These are phyloP conservation scores for Lanmaoa rubissima DNA, from an alignment of 768 basidiomycete genomes.

Conservation along the genomic window DNA sequence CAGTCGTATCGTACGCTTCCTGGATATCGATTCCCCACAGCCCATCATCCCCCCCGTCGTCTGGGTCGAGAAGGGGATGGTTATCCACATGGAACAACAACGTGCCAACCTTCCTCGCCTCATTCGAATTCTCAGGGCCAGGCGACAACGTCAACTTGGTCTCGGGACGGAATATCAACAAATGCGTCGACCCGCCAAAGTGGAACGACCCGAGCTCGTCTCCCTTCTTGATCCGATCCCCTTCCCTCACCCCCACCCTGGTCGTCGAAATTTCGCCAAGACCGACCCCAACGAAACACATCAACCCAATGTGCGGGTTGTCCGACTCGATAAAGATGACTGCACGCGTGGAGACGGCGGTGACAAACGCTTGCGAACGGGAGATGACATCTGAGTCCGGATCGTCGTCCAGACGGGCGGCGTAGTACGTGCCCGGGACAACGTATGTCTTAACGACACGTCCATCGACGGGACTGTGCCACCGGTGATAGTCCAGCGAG, in stretches of 20 bases:
- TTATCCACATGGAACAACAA: slow-evolving; percentile 21
- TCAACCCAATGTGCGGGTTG: slow-evolving; percentile 51
- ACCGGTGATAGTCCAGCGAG: slow-evolving; percentile 29
- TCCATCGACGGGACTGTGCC: slow-evolving; percentile 58
- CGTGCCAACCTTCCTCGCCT: slow-evolving; percentile 15
- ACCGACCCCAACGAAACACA: slow-evolving; percentile 60
- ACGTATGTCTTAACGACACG: slow-evolving; percentile 38
- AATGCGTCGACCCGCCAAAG: slow-evolving; percentile 57
- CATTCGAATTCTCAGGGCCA: background rate
- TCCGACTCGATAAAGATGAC: slow-evolving; percentile 60
- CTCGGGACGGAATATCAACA: slow-evolving; percentile 43
- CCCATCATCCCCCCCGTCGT: too few relatives aligned
- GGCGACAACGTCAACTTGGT: slow-evolving; percentile 21
- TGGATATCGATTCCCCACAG: too few relatives aligned
- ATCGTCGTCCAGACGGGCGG: slow-evolving; percentile 31
- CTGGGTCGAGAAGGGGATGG: background rate
- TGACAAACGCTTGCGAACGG: slow-evolving; percentile 33
- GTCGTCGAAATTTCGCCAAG: slow-evolving; percentile 67
- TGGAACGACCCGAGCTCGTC: slow-evolving; percentile 63
- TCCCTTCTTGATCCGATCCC: slow-evolving; percentile 47
- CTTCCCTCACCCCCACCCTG: slow-evolving; percentile 45
- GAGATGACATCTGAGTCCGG: slow-evolving; percentile 23
- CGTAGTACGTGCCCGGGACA: slow-evolving; percentile 54
- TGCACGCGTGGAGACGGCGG: slow-evolving; percentile 49
- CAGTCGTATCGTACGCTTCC: too few relatives aligned